A percentile compares a stretch with the other conserved stretches of the same genome.
These are phyloP conservation scores for Nepenthes alata DNA, from an alignment of 179 eudicot species.

Conservation along the genomic window DNA sequence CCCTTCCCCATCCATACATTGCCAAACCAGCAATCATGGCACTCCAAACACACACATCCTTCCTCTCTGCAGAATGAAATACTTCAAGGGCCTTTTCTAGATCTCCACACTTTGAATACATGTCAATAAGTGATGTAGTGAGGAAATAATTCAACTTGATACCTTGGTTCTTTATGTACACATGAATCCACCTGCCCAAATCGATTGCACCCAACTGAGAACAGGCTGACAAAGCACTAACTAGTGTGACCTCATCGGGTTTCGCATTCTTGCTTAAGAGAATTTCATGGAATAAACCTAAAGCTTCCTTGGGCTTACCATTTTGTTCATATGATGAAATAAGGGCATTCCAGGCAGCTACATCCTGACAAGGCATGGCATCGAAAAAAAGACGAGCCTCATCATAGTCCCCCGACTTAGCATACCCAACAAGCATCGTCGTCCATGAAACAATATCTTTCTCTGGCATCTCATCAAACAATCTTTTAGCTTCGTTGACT, in stretches of 20 bases:
- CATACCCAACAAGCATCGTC: conserved; percentile 33
- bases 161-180: conserved; percentile 22
- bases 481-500: conserved; percentile 15
- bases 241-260: conserved; percentile 35
- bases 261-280: conserved; percentile 16
- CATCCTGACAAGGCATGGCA: conserved; percentile 23
- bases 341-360: conserved; percentile 37
- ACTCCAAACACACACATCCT: conserved; percentile 37
- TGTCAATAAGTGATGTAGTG: conserved; percentile 29
- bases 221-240: conserved; percentile 29
- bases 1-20: conserved; percentile 33
- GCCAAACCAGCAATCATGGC: conserved; percentile 42
- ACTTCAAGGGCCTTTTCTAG: conserved; percentile 33
- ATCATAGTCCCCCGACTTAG: conserved; percentile 18
- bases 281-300: conserved; percentile 26
- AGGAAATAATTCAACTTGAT: conserved; percentile 23
- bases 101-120: conserved; percentile 41
- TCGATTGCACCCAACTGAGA: conserved; percentile 32
- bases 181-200: conserved; percentile 33
- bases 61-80: conserved; percentile 20
- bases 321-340: conserved; percentile 33
- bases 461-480: conserved; percentile 24
- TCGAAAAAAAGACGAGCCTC: conserved; percentile 23
- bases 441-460: conserved; percentile 36
- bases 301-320: conserved; percentile 31